Percentiles rank a stretch among this genome's conserved stretches.
Conservation (phyloP, 2,329 filamentous ascomycete species). For the Cercospora janseana region DNA sequence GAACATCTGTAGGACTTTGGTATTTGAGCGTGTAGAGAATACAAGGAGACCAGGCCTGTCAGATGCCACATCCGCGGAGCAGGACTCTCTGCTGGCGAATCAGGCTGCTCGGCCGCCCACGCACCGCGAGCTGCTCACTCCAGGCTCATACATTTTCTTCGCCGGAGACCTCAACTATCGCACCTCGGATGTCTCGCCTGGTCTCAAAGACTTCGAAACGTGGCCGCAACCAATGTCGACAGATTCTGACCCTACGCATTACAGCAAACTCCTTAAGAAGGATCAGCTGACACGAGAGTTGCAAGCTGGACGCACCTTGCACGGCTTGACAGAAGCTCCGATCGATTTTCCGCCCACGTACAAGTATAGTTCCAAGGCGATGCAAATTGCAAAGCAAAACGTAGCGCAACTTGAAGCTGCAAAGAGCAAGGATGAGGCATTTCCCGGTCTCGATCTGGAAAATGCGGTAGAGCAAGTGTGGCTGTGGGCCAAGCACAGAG, state of each 20-base stretch:
- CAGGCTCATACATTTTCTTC: slow-evolving; percentile 75
- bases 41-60: slow-evolving; percentile 19
- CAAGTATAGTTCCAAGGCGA: slow-evolving; percentile 65
- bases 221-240: slow-evolving; percentile 63
- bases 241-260: slow-evolving; percentile 58
- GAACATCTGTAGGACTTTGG: slow-evolving; percentile 72
- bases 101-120: too few species aligned
- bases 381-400: slow-evolving; percentile 31
- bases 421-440: slow-evolving; percentile 21
- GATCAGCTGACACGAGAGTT: slow-evolving; percentile 81
- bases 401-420: slow-evolving; percentile 23
- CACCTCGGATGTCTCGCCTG: slow-evolving; percentile 65
- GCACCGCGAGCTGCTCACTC: slow-evolving; percentile 65
- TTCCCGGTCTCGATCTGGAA: slow-evolving; percentile 19
- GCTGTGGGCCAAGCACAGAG: slow-evolving; percentile 73
- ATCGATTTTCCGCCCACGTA: slow-evolving; percentile 89
- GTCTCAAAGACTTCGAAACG: slow-evolving; percentile 52
- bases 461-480: slow-evolving; percentile 27
- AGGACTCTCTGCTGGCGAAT: slow-evolving; percentile 19
- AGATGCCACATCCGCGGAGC: slow-evolving; percentile 23
- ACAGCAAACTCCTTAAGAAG: slow-evolving; percentile 62
- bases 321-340: slow-evolving; percentile 71
- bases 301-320: slow-evolving; percentile 66
- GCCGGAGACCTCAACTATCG: slow-evolving; percentile 95
- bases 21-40: slow-evolving; percentile 55